phyloP scores from a whole-genome alignment of 306 rosid species.

The Sicyos edulis region DNA sequence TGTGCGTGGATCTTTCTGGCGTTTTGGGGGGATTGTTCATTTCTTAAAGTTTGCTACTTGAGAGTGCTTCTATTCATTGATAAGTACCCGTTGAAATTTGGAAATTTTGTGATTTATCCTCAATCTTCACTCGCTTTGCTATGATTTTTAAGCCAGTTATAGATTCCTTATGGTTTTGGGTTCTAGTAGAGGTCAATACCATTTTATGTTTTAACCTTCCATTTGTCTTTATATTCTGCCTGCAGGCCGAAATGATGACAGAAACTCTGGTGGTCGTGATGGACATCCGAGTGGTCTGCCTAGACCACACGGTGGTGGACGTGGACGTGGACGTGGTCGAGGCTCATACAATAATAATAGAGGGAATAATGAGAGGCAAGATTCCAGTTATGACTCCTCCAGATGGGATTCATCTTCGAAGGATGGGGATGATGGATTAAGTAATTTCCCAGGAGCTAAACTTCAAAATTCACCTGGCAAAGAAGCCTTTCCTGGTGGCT shows the following conservation, averaged over 20 bases:
- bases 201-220: background rate
- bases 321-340: constrained; percentile 76
- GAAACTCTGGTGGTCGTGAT: constrained; percentile 23
- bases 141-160: background rate
- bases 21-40: background rate
- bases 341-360: constrained; percentile 49
- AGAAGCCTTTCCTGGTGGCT: constrained; percentile 85
- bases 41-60: background rate
- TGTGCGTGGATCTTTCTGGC: background rate
- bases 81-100: background rate
- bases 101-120: background rate
- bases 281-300: constrained; percentile 79
- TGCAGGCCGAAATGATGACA: constrained; percentile 33
- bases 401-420: constrained; percentile 63
- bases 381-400: constrained; percentile 46
- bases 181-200: background rate
- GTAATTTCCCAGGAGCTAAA: constrained; percentile 67
- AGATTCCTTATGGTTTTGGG: background rate
- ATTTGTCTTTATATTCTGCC: constrained; percentile 4
- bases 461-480: constrained; percentile 78
- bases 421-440: constrained; percentile 63
- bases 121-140: background rate
- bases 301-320: constrained; percentile 67
- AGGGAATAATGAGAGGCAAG: constrained; percentile 65
- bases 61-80: constrained; percentile 1